Evolutionary conservation across 371 early-diverging fungal genomes (phyloP), one percentile per base, ranked within the genome.

Genomic region (Apophysomyces elegans): DNA sequence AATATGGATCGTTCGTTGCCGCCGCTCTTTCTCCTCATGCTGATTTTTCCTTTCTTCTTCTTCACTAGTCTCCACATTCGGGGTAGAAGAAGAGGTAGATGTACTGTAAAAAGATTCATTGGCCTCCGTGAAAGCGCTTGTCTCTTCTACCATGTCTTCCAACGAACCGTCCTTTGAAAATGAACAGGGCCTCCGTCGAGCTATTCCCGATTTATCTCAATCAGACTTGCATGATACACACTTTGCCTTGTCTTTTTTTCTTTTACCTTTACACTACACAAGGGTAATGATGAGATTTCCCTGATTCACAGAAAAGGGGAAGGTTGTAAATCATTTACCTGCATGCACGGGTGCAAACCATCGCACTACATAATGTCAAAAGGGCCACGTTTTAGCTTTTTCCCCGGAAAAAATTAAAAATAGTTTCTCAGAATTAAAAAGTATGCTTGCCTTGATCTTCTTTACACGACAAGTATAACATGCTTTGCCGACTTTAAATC

Each of bases 391-490:
- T 41, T 41, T 41, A 41, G 41, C 41, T 26, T 26, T 26, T 26
- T 26, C 32, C 32, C 32, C 32, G 32, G 32, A 26, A 26, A 26
- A 26, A 13, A 41, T 11, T 13, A 41, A 41, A 41, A 13, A 41
- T 13, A 41, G 13, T 13, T 41, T 41, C 41, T 11, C 41, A 41
- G 13, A 41, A 41, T 11, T 41, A 13, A 41, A 41, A 41, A 11
- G 41, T 13, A 11, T 41, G 8, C 37, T 58, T 72, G 78, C 83
- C 77, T 83, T 83, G 32, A 83, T 83, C 73, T 83, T 83, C 64
- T 83, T 83, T 12, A 73, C 74, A 39, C 83, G 75, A 60, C 83
- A 83, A 36, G 79, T 77, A 59, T 72, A 76, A 63, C 83, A 83
- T 4, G 83, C 83, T 64, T 67, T 63, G 41, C 72, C 72, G 5